Base-by-base conservation (phyloP, 352 stramenopile species). In the Phytophthora idaei region DNA sequence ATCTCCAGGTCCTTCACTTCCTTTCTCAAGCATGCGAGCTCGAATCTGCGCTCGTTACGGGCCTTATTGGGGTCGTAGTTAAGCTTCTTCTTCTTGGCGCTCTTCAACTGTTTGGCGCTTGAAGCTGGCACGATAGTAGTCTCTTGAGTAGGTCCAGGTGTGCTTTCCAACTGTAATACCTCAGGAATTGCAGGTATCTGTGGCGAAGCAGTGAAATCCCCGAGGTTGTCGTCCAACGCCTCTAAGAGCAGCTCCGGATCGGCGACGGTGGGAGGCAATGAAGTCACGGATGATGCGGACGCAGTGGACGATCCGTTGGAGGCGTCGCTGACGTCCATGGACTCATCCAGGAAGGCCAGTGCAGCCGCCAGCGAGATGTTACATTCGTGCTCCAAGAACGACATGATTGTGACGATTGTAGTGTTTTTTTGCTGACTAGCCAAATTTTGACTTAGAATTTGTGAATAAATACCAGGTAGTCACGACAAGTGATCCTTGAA, bases 51-150 rank as follows among this genome's bases (percentile, higher is more conserved):
- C 37, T 71, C 73, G 25, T 81, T 70, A 10, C 73, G 66, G 11
- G 72, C 73, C 34, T 67, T 69, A 25, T 78, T 78, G 5, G 66
- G 67, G 57, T 78, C 76, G 32, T 74, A 71, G 11, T 74, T 75
- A 41, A 76, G 64, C 34, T 64, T 68, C 60, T 76, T 74, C 14
- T 41, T 47, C 29, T 60, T 60, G 27, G 25, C 7, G 28, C 15
- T 58, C 37, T 49, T 52, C 28, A 61, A 52, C 29, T 51, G 54
- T 34, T 50, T 45, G n/a, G 58, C 41, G 21, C 14, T 47, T 25
- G 39, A 45, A n/a, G 39, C 29, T 10, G 50, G 59, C 0, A 58
- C 28, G 3, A 64, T 14, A 4, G 21, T 47, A 5, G 50, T 47
- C 12, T 49, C 29, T 34, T 61, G 58, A 42, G 5, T 14, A 2